Evolutionary conservation across 129 eudicot genomes (phyloP), one percentile per base, ranked within the genome.

Genomic region (Pseudognaphalium luteoalbum): DNA sequence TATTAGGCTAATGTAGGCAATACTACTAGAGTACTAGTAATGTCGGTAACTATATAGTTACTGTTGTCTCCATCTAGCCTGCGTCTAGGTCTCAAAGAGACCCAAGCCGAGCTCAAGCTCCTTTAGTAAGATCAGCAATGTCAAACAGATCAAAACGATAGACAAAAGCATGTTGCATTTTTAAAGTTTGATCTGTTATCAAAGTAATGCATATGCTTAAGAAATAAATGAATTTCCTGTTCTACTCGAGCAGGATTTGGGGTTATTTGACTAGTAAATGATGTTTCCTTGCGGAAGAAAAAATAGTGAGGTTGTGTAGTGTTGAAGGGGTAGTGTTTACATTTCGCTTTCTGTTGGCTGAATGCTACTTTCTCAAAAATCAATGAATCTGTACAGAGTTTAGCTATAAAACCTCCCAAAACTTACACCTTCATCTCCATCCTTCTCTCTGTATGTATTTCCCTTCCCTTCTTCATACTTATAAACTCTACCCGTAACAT

Each of bases 341-440:
- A 47, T 11, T 70, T 58, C 61, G 28, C 56, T 28, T 37, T 12
- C 61, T 65, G 51, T 65, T 80, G 21, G 52, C 51, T 54, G 56
- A 61, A 78, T 70, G 61, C 20, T 70, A 41, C 54, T 66, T 57
- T 11, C 61, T 25, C 30, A 75, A 66, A 67, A 80, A 80, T 68
- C 76, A 80, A 80, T 58, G 80, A 80, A 80, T 71, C 84, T 80
- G 64, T 59, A 80, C 80, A 80, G 37, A 74, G 76, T 64, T 33
- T 70, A 17, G 34, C 68, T 42, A 30, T 34, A 10, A 76, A 75
- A 51, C 52, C 72, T 64, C 62, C 71, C 70, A 76, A 76, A 76
- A 51, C 51, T 50, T 41, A 32, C 78, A 30, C 60, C 76, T 70
- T 70, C 75, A 77, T 1, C 8, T 14, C 62, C 21, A 9, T 7